These are phyloP conservation scores for Tylopilus rubrobrunneus DNA, from an alignment of 768 basidiomycete species.

Conservation along the genomic window DNA sequence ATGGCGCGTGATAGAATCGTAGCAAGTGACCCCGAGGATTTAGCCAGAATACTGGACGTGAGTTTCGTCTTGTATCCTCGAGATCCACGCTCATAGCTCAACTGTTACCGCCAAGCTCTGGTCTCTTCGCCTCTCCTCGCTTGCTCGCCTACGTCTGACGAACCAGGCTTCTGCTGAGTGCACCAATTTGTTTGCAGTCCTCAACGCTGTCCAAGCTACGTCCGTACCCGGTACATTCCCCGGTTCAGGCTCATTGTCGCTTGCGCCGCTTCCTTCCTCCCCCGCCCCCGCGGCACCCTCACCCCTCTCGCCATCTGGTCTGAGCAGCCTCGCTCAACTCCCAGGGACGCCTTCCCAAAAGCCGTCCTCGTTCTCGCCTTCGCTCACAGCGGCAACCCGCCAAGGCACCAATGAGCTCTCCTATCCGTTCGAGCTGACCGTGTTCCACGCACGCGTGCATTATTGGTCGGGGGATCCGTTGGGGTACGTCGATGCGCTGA, in stretches of 20 bases:
- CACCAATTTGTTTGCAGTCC: conserved; percentile 70
- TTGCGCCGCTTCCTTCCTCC: conserved; percentile 34
- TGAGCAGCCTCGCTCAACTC: conserved; percentile 17
- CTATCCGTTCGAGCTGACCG: conserved; percentile 50
- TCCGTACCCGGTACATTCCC: conserved; percentile 57
- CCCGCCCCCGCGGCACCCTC: conserved; percentile 5
- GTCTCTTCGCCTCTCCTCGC: conserved; percentile 76
- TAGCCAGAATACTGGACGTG: conserved; percentile 63
- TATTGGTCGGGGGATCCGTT: conserved; percentile 83
- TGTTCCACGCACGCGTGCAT: conserved; percentile 68
- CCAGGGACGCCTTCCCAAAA: conserved; percentile 24
- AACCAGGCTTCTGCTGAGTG: conserved; percentile 86
- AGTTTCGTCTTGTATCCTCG: conserved; percentile 24
- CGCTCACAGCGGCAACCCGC: conserved; percentile 21
- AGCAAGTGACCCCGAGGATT: conserved; percentile 62
- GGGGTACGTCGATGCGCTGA: conserved; percentile 74
- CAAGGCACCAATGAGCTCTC: conserved; percentile 8
- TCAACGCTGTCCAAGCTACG: conserved; percentile 53
- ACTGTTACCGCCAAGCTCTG: conserved; percentile 52
- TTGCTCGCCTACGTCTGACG: conserved; percentile 78
- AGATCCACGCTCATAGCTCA: background rate
- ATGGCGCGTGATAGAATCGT: conserved; percentile 82
- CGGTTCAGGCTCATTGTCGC: conserved; percentile 10
- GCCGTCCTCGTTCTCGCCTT: conserved; percentile 3
- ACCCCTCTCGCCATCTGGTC: conserved; percentile 23